These are phyloP conservation scores for Yamadazyma pseudoaaseri DNA, from an alignment of 1,139 yeast genomes.

Conservation along the genomic window DNA sequence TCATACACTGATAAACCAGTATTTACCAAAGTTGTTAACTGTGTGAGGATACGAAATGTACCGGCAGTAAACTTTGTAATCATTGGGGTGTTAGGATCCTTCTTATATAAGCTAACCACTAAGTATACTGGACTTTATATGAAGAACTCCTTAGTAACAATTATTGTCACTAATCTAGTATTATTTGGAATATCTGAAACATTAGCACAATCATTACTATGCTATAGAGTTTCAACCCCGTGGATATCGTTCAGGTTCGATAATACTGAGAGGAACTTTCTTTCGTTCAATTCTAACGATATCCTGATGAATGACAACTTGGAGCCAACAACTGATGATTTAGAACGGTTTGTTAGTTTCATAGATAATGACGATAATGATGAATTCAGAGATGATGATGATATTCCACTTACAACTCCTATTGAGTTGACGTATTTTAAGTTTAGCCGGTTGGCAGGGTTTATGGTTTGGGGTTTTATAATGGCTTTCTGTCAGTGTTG, in stretches of 20 bases:
- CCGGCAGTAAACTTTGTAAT: slow-evolving; percentile 58
- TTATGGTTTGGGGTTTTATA: slow-evolving; percentile 83
- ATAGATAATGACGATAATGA: slow-evolving; percentile 23
- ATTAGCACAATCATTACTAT: slow-evolving; percentile 71
- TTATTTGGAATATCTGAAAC: slow-evolving; percentile 88
- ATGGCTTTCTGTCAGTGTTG: slow-evolving; percentile 82
- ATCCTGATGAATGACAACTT: slow-evolving; percentile 3
- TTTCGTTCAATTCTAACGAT: slow-evolving; percentile 16
- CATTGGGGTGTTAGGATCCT: slow-evolving; percentile 44
- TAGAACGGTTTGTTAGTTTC: slow-evolving; percentile 37
- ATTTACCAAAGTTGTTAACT: slow-evolving; percentile 29
- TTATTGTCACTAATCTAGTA: slow-evolving; percentile 77
- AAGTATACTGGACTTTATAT: slow-evolving; percentile 65
- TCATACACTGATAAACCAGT: slow-evolving; percentile 8
- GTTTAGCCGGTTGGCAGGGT: slow-evolving; percentile 72
- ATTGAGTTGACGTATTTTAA: slow-evolving; percentile 46
- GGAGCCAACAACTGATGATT: slow-evolving; percentile 6
- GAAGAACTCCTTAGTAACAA: slow-evolving; percentile 68
- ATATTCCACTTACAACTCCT: neutral
- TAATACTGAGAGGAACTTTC: slow-evolving; percentile 12
- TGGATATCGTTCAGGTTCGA: slow-evolving; percentile 20
- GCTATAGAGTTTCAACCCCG: slow-evolving; percentile 28
- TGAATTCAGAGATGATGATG: neutral
- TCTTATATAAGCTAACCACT: slow-evolving; percentile 52
- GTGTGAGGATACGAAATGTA: slow-evolving; percentile 35